Conservation (phyloP, 2,329 filamentous ascomycete species). For the Cercospora sesami region DNA sequence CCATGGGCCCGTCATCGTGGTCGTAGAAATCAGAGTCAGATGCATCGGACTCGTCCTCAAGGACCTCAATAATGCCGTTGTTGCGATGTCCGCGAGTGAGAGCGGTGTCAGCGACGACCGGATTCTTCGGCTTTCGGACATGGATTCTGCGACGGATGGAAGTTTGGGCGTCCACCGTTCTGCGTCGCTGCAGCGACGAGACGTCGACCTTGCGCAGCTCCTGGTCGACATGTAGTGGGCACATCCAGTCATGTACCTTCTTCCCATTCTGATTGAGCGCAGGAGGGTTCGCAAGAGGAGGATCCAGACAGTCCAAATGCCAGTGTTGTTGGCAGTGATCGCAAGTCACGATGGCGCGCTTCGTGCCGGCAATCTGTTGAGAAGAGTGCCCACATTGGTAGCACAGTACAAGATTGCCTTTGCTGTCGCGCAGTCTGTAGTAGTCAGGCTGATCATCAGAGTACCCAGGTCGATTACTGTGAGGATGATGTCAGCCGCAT, state of each 20-base stretch:
- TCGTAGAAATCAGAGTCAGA: constrained; percentile 50
- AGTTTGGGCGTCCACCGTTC: constrained; percentile 47
- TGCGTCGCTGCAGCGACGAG: constrained; percentile 27
- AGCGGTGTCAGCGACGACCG: constrained; percentile 49
- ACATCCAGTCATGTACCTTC: constrained; percentile 75
- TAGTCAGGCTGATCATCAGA: constrained; percentile 47
- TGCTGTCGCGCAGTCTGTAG: constrained; percentile 57
- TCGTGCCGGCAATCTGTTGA: constrained; percentile 43
- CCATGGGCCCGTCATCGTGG: constrained; percentile 39
- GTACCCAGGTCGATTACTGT: constrained; percentile 40
- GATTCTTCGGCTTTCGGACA: constrained; percentile 53
- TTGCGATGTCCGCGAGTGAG: constrained; percentile 62
- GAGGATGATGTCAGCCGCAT: constrained; percentile 7
- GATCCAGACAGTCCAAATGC: constrained; percentile 90
- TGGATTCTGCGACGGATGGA: constrained; percentile 41
- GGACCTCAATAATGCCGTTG: constrained; percentile 51
- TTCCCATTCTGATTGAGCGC: constrained; percentile 53
- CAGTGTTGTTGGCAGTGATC: constrained; percentile 79
- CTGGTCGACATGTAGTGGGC: constrained; percentile 81
- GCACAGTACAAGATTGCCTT: constrained; percentile 76
- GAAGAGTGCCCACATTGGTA: constrained; percentile 70
- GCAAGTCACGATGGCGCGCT: constrained; percentile 79
- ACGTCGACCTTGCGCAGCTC: constrained; percentile 62
- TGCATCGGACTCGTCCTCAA: constrained; percentile 45
- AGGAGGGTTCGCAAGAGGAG: constrained; percentile 77